These are phyloP conservation scores for Fusarium nurragi DNA, from an alignment of 2,329 filamentous ascomycete species.

Conservation along the genomic window DNA sequence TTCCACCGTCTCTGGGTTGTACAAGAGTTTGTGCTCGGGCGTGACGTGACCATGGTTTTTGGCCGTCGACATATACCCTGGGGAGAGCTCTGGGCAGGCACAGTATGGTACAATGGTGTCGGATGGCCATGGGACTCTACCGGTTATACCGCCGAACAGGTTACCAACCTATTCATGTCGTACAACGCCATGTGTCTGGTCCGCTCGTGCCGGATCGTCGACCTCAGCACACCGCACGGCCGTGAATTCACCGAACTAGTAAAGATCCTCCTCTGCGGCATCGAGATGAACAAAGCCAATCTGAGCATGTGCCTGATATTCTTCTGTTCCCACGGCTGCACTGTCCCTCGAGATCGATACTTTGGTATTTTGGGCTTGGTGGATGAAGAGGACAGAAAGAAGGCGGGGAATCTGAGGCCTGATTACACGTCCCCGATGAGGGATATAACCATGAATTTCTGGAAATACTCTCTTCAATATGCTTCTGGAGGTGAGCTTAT, in stretches of 20 bases:
- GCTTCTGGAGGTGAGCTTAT: not conserved
- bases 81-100: constrained; percentile 4
- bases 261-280: not conserved
- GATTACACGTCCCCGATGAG: not conserved
- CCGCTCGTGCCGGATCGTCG: not conserved
- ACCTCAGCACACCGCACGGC: not conserved
- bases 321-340: not conserved
- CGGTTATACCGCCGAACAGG: accelerated
- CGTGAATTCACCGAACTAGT: not conserved
- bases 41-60: constrained; percentile 1
- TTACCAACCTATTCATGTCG: accelerated
- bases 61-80: not conserved
- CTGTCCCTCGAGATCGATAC: constrained; percentile 1
- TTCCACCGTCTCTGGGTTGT: constrained; percentile 20
- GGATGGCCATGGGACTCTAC: not conserved
- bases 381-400: not conserved
- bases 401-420: not conserved
- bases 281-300: not conserved
- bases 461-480: not conserved
- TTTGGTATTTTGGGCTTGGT: constrained; percentile 13
- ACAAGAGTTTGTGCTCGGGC: constrained; percentile 21
- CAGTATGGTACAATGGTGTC: not conserved
- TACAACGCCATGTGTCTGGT: not conserved
- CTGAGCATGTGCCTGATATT: not conserved
- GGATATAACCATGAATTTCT: constrained; percentile 6